These are phyloP conservation scores for Metarhizium sp. DNA, from an alignment of 2,329 filamentous ascomycete species.

Conservation along the genomic window DNA sequence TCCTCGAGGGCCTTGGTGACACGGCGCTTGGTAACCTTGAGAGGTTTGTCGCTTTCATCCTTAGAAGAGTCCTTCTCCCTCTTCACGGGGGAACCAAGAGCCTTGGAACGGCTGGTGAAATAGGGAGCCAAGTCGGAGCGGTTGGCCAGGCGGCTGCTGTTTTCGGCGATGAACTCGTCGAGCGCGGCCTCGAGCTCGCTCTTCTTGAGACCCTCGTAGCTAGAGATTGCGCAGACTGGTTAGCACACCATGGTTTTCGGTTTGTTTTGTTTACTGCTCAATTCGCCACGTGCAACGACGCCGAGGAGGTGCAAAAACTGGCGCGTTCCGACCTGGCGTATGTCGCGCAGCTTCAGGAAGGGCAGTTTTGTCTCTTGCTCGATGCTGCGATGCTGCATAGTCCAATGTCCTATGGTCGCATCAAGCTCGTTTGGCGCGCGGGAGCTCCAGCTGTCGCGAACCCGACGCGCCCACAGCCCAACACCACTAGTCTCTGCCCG, in stretches of 20 bases:
- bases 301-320: background rate
- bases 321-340: background rate
- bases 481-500: no score
- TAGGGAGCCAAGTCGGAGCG: slow-evolving; percentile 62
- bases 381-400: background rate
- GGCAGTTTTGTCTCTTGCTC: background rate
- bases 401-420: background rate
- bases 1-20: slow-evolving; percentile 36
- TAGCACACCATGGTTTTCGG: background rate
- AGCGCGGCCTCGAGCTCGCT: slow-evolving; percentile 67
- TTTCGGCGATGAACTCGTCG: slow-evolving; percentile 62
- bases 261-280: background rate
- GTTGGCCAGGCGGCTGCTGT: slow-evolving; percentile 54
- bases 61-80: slow-evolving; percentile 33
- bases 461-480: background rate
- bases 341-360: background rate
- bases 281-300: background rate
- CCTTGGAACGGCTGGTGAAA: slow-evolving; percentile 59
- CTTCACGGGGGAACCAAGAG: slow-evolving; percentile 53
- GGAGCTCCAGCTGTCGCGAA: background rate
- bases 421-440: background rate
- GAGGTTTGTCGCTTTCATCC: slow-evolving; percentile 25
- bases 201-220: slow-evolving; percentile 65
- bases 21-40: slow-evolving; percentile 38
- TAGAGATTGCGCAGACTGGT: slow-evolving; percentile 22